These are phyloP conservation scores for Dothideomycetes sp. DNA, from an alignment of 2,329 filamentous ascomycete genomes.

Conservation along the genomic window DNA sequence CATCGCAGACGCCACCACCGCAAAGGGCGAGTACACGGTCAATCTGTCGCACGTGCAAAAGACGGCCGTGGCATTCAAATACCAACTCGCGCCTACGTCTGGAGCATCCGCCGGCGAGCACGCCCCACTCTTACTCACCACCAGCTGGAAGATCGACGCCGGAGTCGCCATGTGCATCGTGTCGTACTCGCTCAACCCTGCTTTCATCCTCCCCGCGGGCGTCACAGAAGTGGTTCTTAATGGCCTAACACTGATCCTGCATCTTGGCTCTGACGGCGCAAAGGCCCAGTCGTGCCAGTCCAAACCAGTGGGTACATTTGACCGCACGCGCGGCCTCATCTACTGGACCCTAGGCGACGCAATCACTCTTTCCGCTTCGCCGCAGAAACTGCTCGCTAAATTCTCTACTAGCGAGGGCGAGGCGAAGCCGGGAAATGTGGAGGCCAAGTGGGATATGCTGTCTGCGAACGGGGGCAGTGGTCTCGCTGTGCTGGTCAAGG, in stretches of 20 bases:
- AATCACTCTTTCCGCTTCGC: constrained; percentile 47
- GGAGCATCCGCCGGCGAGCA: constrained; percentile 39
- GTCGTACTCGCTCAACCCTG: constrained; percentile 73
- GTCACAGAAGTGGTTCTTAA: constrained; percentile 35
- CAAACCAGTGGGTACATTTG: constrained; percentile 69
- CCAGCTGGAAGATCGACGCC: constrained; percentile 73
- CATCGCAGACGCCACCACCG: constrained; percentile 57
- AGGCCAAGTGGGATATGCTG: constrained; percentile 87
- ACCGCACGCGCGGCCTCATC: constrained; percentile 64
- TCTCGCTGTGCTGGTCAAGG: no score
- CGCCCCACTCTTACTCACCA: constrained; percentile 62
- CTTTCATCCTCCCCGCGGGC: constrained; percentile 37
- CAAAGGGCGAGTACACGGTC: constrained; percentile 69
- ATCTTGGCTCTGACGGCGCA: constrained; percentile 50
- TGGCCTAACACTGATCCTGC: constrained; percentile 68
- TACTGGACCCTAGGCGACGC: constrained; percentile 69
- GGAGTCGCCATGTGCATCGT: constrained; percentile 80
- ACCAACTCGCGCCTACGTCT: constrained; percentile 64
- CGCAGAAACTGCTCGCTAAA: constrained; percentile 71
- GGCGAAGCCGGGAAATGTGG: constrained; percentile 63
- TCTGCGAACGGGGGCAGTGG: no score
- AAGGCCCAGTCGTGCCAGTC: constrained; percentile 59
- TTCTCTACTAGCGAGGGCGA: constrained; percentile 59
- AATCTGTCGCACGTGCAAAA: constrained; percentile 60
- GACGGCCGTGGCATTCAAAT: constrained; percentile 79